Conservation (phyloP, 1,284 basidiomycete genomes). For the Trametes polyzona region DNA sequence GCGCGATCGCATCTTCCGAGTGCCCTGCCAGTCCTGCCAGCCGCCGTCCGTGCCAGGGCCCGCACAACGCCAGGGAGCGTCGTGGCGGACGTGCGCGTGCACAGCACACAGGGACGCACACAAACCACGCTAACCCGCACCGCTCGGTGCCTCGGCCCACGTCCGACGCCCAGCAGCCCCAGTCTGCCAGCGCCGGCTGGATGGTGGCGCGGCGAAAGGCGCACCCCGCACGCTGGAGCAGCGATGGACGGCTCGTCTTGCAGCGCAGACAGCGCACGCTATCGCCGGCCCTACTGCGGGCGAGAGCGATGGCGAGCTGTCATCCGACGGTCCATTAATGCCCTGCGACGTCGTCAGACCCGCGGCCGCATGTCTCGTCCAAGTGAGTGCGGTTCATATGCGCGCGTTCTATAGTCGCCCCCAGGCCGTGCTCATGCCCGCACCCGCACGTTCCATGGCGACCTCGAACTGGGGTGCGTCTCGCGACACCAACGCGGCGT, state of each 20-base stretch:
- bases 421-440: too few species aligned
- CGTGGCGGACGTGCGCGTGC: constrained; percentile 7
- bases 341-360: constrained; percentile 14
- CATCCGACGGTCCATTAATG: too few species aligned
- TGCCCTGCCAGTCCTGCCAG: too few species aligned
- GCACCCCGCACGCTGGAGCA: constrained; percentile 10
- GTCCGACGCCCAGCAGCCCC: constrained; percentile 5
- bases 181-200: not conserved
- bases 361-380: constrained; percentile 11
- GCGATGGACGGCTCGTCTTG: constrained; percentile 11
- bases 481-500: constrained; percentile 15
- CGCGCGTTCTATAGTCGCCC: constrained; percentile 6
- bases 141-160: not conserved
- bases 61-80: constrained; percentile 10
- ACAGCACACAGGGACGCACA: constrained; percentile 15
- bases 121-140: constrained; percentile 3
- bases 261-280: constrained; percentile 11
- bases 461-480: constrained; percentile 14
- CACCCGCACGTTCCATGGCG: constrained; percentile 18
- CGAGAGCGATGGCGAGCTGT: too few species aligned
- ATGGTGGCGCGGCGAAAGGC: constrained; percentile 3
- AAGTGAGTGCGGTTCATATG: constrained; percentile 10
- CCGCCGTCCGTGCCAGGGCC: constrained; percentile 5
- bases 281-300: not conserved
- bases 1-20: too few species aligned